Conservation (phyloP, 371 early-diverging fungal genomes). For the Cokeromyces recurvatus region DNA sequence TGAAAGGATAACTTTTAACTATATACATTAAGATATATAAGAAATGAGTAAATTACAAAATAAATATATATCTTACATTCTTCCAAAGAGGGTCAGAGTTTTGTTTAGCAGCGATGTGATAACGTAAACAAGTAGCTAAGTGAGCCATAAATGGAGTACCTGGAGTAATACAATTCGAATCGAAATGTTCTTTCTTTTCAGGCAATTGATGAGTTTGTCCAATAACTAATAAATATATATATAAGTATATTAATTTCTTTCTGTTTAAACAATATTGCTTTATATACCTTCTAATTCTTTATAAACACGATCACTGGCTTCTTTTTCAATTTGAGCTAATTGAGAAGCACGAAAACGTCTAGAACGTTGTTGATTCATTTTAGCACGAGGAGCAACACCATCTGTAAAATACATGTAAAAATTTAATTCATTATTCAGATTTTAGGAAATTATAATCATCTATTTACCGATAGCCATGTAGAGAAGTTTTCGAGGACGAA, state of each 20-base stretch:
- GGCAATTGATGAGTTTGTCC: constrained; percentile 47
- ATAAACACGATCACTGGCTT: constrained; percentile 66
- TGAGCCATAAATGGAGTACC: constrained; percentile 99
- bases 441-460: not conserved
- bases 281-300: constrained; percentile 55
- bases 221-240: constrained; percentile 27
- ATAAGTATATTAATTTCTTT: too few relatives aligned
- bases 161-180: constrained; percentile 99
- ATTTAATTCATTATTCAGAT: too few relatives aligned
- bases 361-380: constrained; percentile 99
- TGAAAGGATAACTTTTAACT: constrained; percentile 90
- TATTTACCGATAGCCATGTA: constrained; percentile 92
- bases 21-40: too few relatives aligned
- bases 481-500: constrained; percentile 90
- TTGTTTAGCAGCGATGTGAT: constrained; percentile 87
- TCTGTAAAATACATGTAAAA: constrained; percentile 54
- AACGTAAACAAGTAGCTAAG: constrained; percentile 80
- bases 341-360: constrained; percentile 96
- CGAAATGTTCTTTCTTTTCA: constrained; percentile 75
- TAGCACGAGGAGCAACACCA: constrained; percentile 99
- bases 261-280: not conserved
- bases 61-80: constrained; percentile 44
- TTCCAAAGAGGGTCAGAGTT: constrained; percentile 90
- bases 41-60: not conserved
- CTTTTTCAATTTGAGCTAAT: constrained; percentile 74